These are phyloP conservation scores for Apiotrichum brassicae DNA, from an alignment of 1,284 basidiomycete species.

Conservation along the genomic window DNA sequence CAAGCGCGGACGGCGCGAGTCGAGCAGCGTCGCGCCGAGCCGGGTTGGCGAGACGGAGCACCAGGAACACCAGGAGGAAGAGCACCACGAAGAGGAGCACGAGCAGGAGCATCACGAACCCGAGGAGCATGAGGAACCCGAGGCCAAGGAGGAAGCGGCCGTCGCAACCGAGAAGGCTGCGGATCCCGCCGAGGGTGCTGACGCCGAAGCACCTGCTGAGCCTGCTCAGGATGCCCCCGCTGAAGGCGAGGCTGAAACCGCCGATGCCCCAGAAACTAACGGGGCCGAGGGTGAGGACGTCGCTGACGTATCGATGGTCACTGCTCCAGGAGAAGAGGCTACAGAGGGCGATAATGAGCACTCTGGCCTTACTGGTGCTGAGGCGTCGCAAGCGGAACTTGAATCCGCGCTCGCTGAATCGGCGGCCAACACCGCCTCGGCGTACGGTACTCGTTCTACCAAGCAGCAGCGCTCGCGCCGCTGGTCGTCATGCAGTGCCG, in stretches of 20 bases:
- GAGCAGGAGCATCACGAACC: constrained; percentile 8
- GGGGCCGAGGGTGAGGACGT: constrained; percentile 4
- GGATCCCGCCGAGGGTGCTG: constrained; percentile 1
- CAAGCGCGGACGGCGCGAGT: constrained; percentile 60
- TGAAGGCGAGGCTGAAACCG: constrained; percentile 11
- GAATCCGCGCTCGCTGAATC: constrained; percentile 24
- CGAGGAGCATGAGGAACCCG: constrained; percentile 23
- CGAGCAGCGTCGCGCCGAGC: constrained; percentile 34
- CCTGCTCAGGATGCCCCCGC: constrained; percentile 1
- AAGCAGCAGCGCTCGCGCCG: constrained; percentile 19
- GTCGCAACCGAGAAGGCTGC: constrained; percentile 6
- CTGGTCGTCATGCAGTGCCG: constrained; percentile 21
- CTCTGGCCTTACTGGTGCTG: constrained; percentile 11
- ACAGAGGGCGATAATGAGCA: not conserved
- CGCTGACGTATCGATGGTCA: constrained; percentile 33
- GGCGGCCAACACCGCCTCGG: constrained; percentile 29
- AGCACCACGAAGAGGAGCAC: constrained; percentile 18
- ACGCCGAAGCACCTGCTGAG: constrained; percentile 3
- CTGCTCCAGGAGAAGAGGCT: constrained; percentile 13
- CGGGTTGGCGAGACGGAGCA: constrained; percentile 16
- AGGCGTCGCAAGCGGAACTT: constrained; percentile 19
- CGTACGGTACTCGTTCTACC: constrained; percentile 25
- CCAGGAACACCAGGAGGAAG: constrained; percentile 44
- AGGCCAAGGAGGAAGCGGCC: constrained; percentile 40
- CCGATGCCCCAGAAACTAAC: constrained; percentile 5